Evolutionary conservation across 805 yeast genomes (phyloP).

Genomic region (Lachancea lanzarotensis): DNA sequence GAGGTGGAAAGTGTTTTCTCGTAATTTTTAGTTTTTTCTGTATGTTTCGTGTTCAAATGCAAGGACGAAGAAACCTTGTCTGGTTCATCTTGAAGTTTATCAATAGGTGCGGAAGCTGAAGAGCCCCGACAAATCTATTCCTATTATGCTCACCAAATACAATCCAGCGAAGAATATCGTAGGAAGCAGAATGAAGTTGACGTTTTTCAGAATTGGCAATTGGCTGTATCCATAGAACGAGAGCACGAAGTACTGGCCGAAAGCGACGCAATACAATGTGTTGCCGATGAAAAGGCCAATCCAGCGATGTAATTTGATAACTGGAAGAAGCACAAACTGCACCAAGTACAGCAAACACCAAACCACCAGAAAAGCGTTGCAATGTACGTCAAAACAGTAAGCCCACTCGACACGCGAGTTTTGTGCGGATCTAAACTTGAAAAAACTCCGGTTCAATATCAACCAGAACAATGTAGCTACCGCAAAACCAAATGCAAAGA

Average conservation of each 20-base stretch:
- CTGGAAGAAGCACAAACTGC: conserved; percentile 70
- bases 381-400: conserved; percentile 89
- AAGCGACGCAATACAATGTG: conserved; percentile 64
- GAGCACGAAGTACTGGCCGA: conserved; percentile 68
- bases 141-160: conserved; percentile 57
- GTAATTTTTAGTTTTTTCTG: too few relatives aligned
- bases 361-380: conserved; percentile 77
- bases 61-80: too few relatives aligned
- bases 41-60: too few relatives aligned
- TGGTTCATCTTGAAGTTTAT: too few relatives aligned
- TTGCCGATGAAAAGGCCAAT: conserved; percentile 71
- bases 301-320: conserved; percentile 58
- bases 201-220: conserved; percentile 57
- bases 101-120: conserved; percentile 23
- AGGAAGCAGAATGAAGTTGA: conserved; percentile 58
- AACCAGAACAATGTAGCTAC: conserved; percentile 72
- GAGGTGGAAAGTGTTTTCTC: not conserved
- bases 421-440: conserved; percentile 34
- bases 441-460: conserved; percentile 57
- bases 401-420: conserved; percentile 64
- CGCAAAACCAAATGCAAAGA: conserved; percentile 59
- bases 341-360: conserved; percentile 71
- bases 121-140: conserved; percentile 65
- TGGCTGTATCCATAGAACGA: conserved; percentile 87
- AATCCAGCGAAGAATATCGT: conserved; percentile 51